Evolutionary conservation across 495 filamentous ascomycete genomes (phyloP).

Genomic region (Evernia prunastri): DNA sequence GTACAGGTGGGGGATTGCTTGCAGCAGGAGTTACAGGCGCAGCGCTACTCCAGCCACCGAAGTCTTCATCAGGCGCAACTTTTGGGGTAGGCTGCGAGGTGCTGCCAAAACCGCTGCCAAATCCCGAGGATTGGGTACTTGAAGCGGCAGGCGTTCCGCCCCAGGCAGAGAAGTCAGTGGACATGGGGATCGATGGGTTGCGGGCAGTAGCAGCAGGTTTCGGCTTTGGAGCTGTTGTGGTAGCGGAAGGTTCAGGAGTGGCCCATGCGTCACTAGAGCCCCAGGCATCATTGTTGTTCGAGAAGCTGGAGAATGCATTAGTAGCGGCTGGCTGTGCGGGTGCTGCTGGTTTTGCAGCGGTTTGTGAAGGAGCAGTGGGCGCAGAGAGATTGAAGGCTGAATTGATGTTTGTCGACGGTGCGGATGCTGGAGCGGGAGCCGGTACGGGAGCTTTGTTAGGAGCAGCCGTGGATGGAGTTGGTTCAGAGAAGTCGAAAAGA

Average conservation of each 20-base stretch:
- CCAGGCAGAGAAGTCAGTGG: constrained; percentile 35
- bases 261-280: constrained; percentile 45
- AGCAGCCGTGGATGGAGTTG: constrained; percentile 43
- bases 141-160: constrained; percentile 44
- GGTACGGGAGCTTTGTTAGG: constrained; percentile 40
- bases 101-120: constrained; percentile 23
- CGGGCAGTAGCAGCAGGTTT: constrained; percentile 21
- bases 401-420: constrained; percentile 36
- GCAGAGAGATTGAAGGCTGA: constrained; percentile 81
- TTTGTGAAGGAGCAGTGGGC: constrained; percentile 36
- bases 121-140: constrained; percentile 36
- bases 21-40: constrained; percentile 41
- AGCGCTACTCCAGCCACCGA: constrained; percentile 85
- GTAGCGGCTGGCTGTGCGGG: constrained; percentile 35
- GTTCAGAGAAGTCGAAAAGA: constrained; percentile 73
- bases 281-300: constrained; percentile 45
- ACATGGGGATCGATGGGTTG: constrained; percentile 22
- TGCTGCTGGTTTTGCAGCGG: constrained; percentile 42
- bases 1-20: constrained; percentile 33
- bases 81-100: constrained; percentile 49
- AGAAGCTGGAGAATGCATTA: constrained; percentile 33
- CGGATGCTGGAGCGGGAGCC: constrained; percentile 40
- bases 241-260: constrained; percentile 41
- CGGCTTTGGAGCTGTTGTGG: constrained; percentile 25
- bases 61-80: constrained; percentile 81